Conservation (phyloP, 495 filamentous ascomycete species). For the Podospora sp. region DNA sequence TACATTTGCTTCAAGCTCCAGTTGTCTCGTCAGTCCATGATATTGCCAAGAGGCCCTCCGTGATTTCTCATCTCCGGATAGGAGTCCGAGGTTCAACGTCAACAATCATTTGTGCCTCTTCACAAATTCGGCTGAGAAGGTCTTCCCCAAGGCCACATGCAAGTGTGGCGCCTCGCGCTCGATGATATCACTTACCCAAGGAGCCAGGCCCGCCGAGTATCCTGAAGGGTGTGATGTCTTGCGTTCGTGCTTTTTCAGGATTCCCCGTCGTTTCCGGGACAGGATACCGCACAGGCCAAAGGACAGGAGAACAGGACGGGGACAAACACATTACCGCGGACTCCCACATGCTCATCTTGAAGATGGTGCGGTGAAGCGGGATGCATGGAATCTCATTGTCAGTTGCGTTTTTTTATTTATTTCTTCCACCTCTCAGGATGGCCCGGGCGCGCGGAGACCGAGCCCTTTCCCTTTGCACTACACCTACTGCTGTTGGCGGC, state of each 20-base stretch:
- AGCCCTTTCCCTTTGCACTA: background rate
- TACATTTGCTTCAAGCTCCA: background rate
- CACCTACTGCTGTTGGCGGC: background rate
- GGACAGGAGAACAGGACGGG: background rate
- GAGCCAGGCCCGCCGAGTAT: background rate
- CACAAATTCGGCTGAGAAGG: slow-evolving; percentile 1
- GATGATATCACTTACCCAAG: background rate
- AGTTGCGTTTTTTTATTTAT: slow-evolving; percentile 1
- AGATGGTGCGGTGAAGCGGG: background rate
- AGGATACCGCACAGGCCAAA: background rate
- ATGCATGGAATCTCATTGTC: slow-evolving; percentile 11
- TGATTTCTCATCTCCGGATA: background rate
- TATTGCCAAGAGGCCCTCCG: background rate
- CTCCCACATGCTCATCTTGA: background rate
- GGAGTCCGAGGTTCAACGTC: background rate
- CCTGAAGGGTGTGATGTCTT: background rate
- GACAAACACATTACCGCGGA: background rate
- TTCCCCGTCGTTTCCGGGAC: background rate
- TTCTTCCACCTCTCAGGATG: background rate
- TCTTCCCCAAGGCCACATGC: background rate
- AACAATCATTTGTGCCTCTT: background rate
- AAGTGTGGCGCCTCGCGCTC: background rate
- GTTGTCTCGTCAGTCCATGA: background rate
- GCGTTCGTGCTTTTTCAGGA: background rate
- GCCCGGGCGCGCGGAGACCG: background rate